Conservation (phyloP, 768 basidiomycete species). For the Phlebiopsis gigantea region DNA sequence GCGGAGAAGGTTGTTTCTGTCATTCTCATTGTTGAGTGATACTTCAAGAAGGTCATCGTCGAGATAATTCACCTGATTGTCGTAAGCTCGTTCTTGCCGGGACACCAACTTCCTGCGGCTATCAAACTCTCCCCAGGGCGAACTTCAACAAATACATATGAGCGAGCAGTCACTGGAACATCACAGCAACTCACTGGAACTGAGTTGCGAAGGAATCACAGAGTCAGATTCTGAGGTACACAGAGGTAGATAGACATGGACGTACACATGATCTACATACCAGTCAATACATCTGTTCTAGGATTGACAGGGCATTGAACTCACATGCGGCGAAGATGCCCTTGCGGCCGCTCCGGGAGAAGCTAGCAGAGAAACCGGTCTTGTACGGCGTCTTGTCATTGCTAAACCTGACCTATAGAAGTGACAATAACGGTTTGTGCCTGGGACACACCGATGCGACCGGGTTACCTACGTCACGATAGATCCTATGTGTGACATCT, state of each 20-base stretch:
- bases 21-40: not conserved
- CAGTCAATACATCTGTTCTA: no score
- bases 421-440: not conserved
- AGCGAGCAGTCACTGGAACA: not conserved
- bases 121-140: conserved; percentile 63
- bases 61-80: conserved; percentile 49
- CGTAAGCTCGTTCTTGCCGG: conserved; percentile 71
- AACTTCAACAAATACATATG: conserved; percentile 34
- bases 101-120: conserved; percentile 79
- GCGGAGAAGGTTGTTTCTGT: conserved; percentile 57
- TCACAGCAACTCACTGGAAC: not conserved
- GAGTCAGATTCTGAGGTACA: no score
- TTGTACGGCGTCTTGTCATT: conserved; percentile 98
- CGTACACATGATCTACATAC: conserved; percentile 56
- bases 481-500: conserved; percentile 89
- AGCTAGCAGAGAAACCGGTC: conserved; percentile 69
- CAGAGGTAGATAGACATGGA: conserved; percentile 12
- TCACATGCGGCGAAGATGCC: conserved; percentile 84
- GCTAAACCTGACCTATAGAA: conserved; percentile 72
- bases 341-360: conserved; percentile 86
- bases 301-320: no score
- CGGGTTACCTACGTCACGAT: conserved; percentile 65
- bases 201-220: not conserved
- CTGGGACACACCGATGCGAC: not conserved
- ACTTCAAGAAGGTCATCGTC: not conserved